These are phyloP conservation scores for Yamagishiella unicocca DNA, from an alignment of 139 green algal genomes.

Conservation along the genomic window DNA sequence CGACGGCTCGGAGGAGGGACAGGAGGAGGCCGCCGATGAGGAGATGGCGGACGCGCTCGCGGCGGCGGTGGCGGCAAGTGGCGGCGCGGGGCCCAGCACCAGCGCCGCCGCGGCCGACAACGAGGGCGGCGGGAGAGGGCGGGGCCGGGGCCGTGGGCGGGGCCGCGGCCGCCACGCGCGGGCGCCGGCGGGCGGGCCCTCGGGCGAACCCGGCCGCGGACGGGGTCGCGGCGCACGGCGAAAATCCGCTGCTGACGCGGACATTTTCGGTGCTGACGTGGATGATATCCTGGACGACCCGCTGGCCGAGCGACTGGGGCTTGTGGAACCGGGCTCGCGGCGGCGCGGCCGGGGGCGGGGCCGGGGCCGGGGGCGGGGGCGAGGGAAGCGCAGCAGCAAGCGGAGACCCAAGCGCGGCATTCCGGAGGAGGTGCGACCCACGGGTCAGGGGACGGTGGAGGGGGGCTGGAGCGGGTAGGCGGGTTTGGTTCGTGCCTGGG, in stretches of 20 bases:
- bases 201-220: too few species aligned
- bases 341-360: slow-evolving; percentile 7
- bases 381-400: neutral
- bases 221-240: neutral
- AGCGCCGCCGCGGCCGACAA: neutral
- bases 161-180: neutral
- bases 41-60: neutral
- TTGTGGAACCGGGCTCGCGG: slow-evolving; percentile 44
- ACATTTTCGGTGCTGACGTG: slow-evolving; percentile 62
- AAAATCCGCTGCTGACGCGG: neutral
- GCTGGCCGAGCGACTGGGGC: slow-evolving; percentile 70
- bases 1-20: neutral
- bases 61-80: neutral
- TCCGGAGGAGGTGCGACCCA: slow-evolving; percentile 26
- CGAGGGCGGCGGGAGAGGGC: neutral
- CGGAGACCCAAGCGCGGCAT: neutral
- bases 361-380: neutral
- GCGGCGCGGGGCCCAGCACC: neutral
- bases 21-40: neutral
- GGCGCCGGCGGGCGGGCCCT: neutral
- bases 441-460: neutral
- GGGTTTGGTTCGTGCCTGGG: too few species aligned
- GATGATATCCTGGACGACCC: slow-evolving; percentile 71
- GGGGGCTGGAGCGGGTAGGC: neutral
- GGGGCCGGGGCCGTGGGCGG: neutral